Percentiles rank a stretch among this genome's conserved stretches.
Evolutionary conservation across 495 filamentous ascomycete species (phyloP).

Genomic region (Hypoxylon intermedium): DNA sequence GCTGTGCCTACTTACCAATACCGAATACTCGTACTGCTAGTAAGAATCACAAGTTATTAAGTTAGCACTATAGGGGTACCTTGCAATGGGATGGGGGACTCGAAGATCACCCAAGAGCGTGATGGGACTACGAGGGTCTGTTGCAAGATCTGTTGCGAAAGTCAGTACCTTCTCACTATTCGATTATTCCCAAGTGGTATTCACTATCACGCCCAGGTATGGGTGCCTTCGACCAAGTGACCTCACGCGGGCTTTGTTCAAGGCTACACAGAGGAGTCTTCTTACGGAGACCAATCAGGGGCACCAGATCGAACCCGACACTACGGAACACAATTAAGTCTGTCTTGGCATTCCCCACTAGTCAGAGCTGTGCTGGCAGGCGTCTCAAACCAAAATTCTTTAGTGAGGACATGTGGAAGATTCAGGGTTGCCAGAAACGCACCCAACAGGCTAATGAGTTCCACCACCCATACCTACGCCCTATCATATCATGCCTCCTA

Average conservation of each 20-base stretch:
- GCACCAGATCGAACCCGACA: slow-evolving; percentile 30
- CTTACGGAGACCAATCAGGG: slow-evolving; percentile 26
- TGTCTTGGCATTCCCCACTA: slow-evolving; percentile 33
- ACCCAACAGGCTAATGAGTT: slow-evolving; percentile 20
- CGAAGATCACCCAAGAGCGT: background rate
- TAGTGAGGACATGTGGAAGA: slow-evolving; percentile 28
- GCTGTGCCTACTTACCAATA: too few relatives aligned
- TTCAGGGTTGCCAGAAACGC: slow-evolving; percentile 3
- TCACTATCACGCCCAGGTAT: slow-evolving; percentile 8
- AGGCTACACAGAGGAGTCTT: slow-evolving; percentile 19
- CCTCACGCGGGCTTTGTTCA: slow-evolving; percentile 11
- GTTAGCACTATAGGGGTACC: background rate
- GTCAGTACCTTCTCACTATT: slow-evolving; percentile 6
- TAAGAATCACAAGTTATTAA: slow-evolving; percentile 1
- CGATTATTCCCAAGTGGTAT: background rate
- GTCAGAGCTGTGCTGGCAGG: slow-evolving; percentile 34
- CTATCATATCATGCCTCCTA: slow-evolving; percentile 3
- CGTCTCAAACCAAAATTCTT: slow-evolving; percentile 32
- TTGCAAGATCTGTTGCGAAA: slow-evolving; percentile 10
- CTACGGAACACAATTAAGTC: slow-evolving; percentile 35
- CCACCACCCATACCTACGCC: slow-evolving; percentile 3
- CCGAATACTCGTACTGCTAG: background rate
- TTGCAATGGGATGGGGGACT: background rate
- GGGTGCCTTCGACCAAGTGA: slow-evolving; percentile 21
- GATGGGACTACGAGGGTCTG: slow-evolving; percentile 12